Conservation (phyloP, 2,329 filamentous ascomycete species). For the Leptographium radiaticola region DNA sequence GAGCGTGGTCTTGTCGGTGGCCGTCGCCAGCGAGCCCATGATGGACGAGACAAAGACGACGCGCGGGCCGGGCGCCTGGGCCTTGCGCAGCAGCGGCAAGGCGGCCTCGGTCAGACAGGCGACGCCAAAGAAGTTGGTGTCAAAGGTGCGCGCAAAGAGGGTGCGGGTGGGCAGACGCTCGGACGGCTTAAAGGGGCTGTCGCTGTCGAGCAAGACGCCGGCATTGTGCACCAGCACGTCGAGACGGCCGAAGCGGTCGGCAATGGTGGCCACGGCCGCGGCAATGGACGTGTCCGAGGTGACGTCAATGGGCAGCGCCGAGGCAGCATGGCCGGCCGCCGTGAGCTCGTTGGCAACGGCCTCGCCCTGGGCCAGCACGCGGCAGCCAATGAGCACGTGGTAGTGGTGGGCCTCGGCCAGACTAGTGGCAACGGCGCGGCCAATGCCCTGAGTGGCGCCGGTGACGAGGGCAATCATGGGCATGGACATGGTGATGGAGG, state of each 20-base stretch:
- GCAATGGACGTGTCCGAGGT: not conserved
- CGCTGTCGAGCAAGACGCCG: conserved; percentile 1
- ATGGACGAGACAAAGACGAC: conserved; percentile 12
- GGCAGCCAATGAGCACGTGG: too few species aligned
- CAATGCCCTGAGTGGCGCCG: too few species aligned
- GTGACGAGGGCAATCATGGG: too few species aligned
- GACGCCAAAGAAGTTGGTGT: conserved; percentile 14
- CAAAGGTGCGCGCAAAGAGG: not conserved
- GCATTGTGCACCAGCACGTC: conserved; percentile 6
- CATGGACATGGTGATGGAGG: too few species aligned
- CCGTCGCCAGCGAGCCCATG: conserved; percentile 11
- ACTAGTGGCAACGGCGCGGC: too few species aligned
- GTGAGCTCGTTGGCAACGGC: too few species aligned
- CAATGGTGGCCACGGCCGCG: not conserved
- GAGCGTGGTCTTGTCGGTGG: conserved; percentile 8
- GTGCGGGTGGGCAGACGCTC: not conserved
- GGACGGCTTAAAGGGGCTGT: not conserved
- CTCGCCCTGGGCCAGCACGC: too few species aligned
- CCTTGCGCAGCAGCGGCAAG: conserved; percentile 14
- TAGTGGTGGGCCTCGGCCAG: too few species aligned
- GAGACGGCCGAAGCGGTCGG: not conserved
- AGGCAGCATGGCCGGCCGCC: too few species aligned
- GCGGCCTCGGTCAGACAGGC: conserved; percentile 18
- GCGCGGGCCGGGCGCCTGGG: conserved; percentile 5
- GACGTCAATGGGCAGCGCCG: not conserved